Conservation (phyloP, 495 filamentous ascomycete species). For the Neurospora hispaniola region DNA sequence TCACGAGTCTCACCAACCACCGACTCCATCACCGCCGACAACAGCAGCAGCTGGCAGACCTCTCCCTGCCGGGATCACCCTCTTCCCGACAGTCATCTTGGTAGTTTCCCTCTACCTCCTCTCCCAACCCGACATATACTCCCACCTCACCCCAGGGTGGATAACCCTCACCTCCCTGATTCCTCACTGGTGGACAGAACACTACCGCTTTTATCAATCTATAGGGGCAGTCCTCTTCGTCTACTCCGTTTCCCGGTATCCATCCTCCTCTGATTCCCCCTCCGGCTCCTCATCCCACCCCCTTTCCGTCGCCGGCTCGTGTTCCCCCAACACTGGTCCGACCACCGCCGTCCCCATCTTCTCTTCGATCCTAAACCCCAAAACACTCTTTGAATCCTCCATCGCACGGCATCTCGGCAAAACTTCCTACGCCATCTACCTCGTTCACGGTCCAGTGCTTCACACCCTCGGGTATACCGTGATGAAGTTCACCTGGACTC, state of each 20-base stretch:
- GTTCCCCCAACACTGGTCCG: too few species aligned
- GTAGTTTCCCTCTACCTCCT: constrained; percentile 26
- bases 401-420: constrained; percentile 37
- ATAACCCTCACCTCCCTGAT: constrained; percentile 26
- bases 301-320: too few species aligned
- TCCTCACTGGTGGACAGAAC: constrained; percentile 28
- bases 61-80: constrained; percentile 3
- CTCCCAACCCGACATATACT: constrained; percentile 30
- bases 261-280: not conserved
- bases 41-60: not conserved
- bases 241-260: constrained; percentile 22
- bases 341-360: not conserved
- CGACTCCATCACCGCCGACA: not conserved
- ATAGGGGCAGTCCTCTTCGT: constrained; percentile 31
- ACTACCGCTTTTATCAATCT: constrained; percentile 35
- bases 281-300: too few species aligned
- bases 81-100: not conserved
- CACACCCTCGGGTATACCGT: constrained; percentile 34
- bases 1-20: not conserved
- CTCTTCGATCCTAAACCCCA: not conserved
- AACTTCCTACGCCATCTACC: constrained; percentile 42
- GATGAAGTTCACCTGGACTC: constrained; percentile 23
- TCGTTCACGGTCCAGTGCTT: constrained; percentile 41
- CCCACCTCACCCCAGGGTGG: constrained; percentile 30
- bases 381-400: constrained; percentile 19